Evolutionary conservation across 179 eudicot species (phyloP).

Genomic region (Silene coronaria): DNA sequence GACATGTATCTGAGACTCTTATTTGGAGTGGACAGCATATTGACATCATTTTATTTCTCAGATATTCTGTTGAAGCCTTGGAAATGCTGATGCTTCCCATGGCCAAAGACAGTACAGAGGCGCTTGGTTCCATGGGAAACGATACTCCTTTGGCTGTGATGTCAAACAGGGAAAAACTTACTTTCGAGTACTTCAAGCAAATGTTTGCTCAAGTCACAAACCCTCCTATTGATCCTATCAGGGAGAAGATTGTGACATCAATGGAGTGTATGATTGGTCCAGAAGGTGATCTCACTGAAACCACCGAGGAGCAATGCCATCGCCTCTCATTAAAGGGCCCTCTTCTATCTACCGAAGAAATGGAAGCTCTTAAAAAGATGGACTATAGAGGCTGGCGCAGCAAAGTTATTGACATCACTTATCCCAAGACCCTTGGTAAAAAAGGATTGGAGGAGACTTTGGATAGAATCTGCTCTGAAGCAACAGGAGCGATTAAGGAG

Average conservation of each 20-base stretch:
- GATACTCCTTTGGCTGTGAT: constrained; percentile 98
- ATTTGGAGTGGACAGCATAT: not conserved
- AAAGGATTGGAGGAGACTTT: constrained; percentile 89
- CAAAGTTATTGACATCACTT: constrained; percentile 89
- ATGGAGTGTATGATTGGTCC: constrained; percentile 99
- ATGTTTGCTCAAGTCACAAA: constrained; percentile 99
- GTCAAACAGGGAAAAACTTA: constrained; percentile 91
- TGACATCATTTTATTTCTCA: constrained; percentile 30
- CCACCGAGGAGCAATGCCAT: constrained; percentile 88
- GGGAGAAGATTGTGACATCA: constrained; percentile 97
- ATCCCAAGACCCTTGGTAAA: constrained; percentile 58
- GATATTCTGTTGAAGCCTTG: constrained; percentile 83
- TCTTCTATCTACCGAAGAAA: constrained; percentile 70
- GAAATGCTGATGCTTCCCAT: constrained; percentile 94
- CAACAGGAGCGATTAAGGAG: constrained; percentile 69
- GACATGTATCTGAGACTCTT: not conserved
- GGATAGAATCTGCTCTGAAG: constrained; percentile 86
- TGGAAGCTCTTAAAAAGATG: constrained; percentile 95
- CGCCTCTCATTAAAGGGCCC: constrained; percentile 95
- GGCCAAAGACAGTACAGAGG: constrained; percentile 93
- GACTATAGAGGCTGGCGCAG: constrained; percentile 93
- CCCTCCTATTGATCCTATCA: constrained; percentile 96
- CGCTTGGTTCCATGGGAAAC: constrained; percentile 99
- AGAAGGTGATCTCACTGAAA: constrained; percentile 97
- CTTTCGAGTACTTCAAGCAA: constrained; percentile 96